Conservation (phyloP, 73 alveolate species). For the Paramecium sexaurelia region DNA sequence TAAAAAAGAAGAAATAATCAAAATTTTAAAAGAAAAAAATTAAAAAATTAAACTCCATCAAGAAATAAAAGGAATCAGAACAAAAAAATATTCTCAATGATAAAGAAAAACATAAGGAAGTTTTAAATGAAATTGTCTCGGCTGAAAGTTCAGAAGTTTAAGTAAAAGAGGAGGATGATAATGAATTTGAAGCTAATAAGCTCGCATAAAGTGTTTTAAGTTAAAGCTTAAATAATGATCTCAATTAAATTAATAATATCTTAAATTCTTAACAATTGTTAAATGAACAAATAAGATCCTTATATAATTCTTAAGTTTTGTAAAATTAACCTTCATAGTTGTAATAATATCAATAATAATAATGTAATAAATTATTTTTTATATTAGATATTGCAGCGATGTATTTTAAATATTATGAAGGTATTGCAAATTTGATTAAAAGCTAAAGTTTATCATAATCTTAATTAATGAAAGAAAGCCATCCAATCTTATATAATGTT, state of each 20-base stretch:
- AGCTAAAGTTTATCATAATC: not conserved
- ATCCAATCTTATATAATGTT: not conserved
- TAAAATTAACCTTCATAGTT: not conserved
- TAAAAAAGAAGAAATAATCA: not conserved
- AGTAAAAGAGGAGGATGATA: not conserved
- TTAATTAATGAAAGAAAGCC: not conserved
- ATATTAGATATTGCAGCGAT: not conserved
- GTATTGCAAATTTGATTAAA: not conserved
- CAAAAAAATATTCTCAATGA: not conserved
- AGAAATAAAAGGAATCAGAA: not conserved
- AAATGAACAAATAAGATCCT: not conserved
- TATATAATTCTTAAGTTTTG: not conserved
- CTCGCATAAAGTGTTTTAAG: not conserved
- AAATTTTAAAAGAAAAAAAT: not conserved
- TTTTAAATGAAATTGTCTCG: not conserved
- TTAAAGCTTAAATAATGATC: not conserved
- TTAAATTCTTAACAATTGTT: not conserved
- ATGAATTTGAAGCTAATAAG: not conserved
- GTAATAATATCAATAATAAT: not conserved
- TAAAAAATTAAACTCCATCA: not conserved
- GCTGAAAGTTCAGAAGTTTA: not conserved
- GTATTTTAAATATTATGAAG: not conserved
- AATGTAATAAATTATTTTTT: not conserved
- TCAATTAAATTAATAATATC: not conserved
- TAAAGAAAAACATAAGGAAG: not conserved